Conservation (phyloP, 2,329 filamentous ascomycete species). For the Aciculosporium take region DNA sequence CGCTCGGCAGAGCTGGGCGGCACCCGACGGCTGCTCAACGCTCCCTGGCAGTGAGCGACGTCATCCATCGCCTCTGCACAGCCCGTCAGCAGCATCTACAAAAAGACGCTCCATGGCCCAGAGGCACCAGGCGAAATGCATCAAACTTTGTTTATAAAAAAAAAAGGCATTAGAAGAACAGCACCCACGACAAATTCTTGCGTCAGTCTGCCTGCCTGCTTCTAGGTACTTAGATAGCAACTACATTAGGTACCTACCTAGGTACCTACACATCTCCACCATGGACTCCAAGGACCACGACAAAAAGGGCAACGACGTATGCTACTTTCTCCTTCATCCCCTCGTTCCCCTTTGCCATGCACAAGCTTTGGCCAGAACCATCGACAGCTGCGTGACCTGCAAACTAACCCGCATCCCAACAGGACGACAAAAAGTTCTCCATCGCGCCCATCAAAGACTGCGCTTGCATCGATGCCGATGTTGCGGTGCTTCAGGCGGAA, state of each 20-base stretch:
- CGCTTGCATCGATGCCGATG: slow-evolving; percentile 28
- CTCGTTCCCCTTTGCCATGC: background rate
- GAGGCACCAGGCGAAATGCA: no score
- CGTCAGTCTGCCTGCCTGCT: no score
- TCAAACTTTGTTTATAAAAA: background rate
- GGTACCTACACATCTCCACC: background rate
- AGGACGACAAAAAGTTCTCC: slow-evolving; percentile 30
- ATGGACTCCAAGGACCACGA: slow-evolving; percentile 12
- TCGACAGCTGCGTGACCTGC: background rate
- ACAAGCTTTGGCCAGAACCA: background rate
- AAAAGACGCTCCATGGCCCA: no score
- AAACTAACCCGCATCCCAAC: background rate
- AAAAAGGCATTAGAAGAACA: no score
- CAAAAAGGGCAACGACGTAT: slow-evolving; percentile 9
- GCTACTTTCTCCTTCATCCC: background rate
- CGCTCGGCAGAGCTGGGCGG: no score
- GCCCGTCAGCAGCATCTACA: background rate
- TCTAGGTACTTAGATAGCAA: no score
- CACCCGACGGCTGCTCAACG: no score
- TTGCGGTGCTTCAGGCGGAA: slow-evolving; percentile 37
- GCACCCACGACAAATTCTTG: no score
- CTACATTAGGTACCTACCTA: no score
- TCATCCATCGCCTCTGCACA: background rate
- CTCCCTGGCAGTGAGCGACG: background rate
- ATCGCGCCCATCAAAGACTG: slow-evolving; percentile 32